These are phyloP conservation scores for Chlamydomonas schloesseri DNA, from an alignment of 139 green algal genomes.

Conservation along the genomic window DNA sequence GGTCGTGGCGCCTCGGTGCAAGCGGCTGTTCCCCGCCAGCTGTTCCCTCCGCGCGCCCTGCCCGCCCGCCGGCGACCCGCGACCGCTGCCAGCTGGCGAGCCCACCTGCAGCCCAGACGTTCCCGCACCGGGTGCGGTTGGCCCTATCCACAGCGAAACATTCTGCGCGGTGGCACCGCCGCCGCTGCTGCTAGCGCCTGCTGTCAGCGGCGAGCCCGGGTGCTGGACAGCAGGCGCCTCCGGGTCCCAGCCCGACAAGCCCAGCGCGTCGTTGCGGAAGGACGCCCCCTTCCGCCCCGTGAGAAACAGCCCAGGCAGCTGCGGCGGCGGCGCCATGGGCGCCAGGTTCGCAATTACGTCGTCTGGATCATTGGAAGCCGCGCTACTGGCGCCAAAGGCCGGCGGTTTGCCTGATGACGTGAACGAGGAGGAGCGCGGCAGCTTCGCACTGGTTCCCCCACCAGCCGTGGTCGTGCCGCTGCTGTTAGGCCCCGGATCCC, in stretches of 20 bases:
- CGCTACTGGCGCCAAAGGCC: no score
- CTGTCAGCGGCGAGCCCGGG: neutral
- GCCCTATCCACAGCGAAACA: conserved; percentile 13
- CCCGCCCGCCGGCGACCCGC: neutral
- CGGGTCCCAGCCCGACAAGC: conserved; percentile 21
- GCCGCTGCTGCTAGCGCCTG: neutral
- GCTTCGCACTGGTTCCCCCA: neutral
- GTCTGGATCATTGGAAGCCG: no score
- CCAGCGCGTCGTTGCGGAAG: neutral
- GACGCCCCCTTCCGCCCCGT: neutral
- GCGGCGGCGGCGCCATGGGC: neutral
- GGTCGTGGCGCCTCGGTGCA: neutral
- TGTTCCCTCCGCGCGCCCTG: conserved; percentile 3
- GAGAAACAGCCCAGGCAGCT: neutral
- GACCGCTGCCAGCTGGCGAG: neutral
- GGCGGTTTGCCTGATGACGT: neutral
- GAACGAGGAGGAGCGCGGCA: neutral
- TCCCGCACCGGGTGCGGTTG: neutral
- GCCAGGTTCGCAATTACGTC: no score
- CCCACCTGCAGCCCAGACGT: neutral
- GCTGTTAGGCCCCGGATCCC: no score
- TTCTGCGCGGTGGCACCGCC: no score
- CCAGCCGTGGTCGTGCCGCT: no score
- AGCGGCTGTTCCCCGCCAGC: neutral
- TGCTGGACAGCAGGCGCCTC: neutral